A percentile compares a stretch with the other conserved stretches of the same genome.
phyloP scores from a whole-genome alignment of 441 rosid species.

The Erodium texanum region DNA sequence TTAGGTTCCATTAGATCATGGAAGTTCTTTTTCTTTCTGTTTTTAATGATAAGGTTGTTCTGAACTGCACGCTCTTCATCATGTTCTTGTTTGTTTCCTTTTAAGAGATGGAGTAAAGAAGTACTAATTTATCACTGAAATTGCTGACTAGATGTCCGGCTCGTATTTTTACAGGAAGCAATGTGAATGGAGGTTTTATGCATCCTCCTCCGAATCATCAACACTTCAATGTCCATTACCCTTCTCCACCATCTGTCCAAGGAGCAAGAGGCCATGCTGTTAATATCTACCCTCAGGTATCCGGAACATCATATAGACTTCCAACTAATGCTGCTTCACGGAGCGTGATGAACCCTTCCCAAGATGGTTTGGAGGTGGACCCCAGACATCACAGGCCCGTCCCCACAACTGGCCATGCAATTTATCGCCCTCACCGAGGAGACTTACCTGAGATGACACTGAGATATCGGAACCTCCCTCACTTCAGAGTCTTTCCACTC shows the following conservation, averaged over 20 bases:
- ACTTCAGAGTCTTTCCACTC: slow-evolving; percentile 42
- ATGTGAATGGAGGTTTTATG: slow-evolving; percentile 34
- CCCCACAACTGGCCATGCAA: slow-evolving; percentile 43
- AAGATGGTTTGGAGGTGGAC: slow-evolving; percentile 42
- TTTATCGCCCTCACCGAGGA: slow-evolving; percentile 38
- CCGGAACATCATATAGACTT: slow-evolving; percentile 31
- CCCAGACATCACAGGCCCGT: slow-evolving; percentile 42
- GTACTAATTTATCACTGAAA: too few species aligned
- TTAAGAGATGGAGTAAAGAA: too few species aligned
- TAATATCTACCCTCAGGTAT: slow-evolving; percentile 42
- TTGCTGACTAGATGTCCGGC: not conserved
- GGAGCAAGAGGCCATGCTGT: slow-evolving; percentile 50
- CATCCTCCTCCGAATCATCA: slow-evolving; percentile 33
- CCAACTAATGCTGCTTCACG: slow-evolving; percentile 37
- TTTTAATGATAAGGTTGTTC: too few species aligned
- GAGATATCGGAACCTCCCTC: slow-evolving; percentile 46
- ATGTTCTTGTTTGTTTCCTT: not conserved
- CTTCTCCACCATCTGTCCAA: slow-evolving; percentile 38
- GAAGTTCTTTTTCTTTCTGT: too few species aligned
- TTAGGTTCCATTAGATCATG: not conserved
- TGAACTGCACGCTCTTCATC: not conserved
- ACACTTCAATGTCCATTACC: slow-evolving; percentile 40
- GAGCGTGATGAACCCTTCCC: slow-evolving; percentile 29
- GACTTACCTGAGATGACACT: slow-evolving; percentile 28
- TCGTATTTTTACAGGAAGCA: slow-evolving; percentile 32